Conservation (phyloP, 2,329 filamentous ascomycete species). For the Ceratocystis lukuohia region DNA sequence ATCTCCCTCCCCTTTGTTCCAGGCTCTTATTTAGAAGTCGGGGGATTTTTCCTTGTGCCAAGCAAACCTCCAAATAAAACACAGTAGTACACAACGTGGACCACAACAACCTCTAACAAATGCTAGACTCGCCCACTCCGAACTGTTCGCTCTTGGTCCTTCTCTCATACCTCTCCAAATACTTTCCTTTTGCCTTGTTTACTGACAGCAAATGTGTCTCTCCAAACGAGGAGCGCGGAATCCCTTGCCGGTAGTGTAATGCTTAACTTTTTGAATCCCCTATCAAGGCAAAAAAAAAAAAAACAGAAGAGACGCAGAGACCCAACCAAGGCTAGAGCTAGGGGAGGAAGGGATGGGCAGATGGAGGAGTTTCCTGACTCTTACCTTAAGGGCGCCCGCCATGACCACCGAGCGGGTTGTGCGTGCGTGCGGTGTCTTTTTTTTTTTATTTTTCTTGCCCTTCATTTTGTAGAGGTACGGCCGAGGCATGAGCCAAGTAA, state of each 20-base stretch:
- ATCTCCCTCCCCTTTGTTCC: neutral
- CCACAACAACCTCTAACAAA: neutral
- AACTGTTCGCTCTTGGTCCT: neutral
- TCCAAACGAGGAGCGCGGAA: neutral
- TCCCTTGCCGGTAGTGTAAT: neutral
- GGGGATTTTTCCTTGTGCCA: neutral
- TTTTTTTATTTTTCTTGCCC: neutral
- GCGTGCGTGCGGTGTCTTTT: neutral
- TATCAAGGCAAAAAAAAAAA: neutral
- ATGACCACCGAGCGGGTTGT: neutral
- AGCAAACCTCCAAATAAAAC: neutral
- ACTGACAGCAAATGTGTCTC: neutral
- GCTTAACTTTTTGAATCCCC: neutral
- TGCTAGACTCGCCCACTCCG: neutral
- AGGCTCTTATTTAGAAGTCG: neutral
- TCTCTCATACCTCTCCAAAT: neutral
- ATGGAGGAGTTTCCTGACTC: conserved; percentile 4
- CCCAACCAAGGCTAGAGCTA: neutral
- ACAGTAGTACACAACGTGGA: neutral
- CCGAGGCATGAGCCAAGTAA: neutral
- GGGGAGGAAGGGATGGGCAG: neutral
- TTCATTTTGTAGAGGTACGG: neutral
- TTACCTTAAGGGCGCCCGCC: neutral
- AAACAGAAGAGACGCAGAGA: neutral
- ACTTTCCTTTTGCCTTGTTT: neutral